Conservation (phyloP, 1,139 yeast species). For the Debaryomyces coudertii region DNA sequence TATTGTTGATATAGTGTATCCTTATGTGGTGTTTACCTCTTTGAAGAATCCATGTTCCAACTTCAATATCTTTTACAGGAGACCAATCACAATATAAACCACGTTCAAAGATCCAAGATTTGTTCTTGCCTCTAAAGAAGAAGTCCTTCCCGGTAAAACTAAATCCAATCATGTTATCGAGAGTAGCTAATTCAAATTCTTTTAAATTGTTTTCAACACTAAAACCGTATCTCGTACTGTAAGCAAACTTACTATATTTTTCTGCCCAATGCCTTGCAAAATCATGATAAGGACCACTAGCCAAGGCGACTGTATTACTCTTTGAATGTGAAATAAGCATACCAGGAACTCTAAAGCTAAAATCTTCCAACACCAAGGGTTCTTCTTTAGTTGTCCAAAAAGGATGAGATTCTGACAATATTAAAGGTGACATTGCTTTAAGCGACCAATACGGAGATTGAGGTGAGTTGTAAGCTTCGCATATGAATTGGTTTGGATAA, state of each 20-base stretch:
- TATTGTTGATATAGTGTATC: constrained; percentile 21
- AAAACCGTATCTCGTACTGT: constrained; percentile 31
- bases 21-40: constrained; percentile 23
- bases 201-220: constrained; percentile 21
- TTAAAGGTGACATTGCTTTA: constrained; percentile 24
- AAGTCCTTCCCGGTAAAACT: constrained; percentile 14
- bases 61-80: constrained; percentile 23
- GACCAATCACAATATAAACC: constrained; percentile 25
- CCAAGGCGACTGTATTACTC: constrained; percentile 25
- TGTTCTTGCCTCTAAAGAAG: constrained; percentile 12
- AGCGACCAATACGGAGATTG: constrained; percentile 34
- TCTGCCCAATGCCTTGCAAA: constrained; percentile 23
- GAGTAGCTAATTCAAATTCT: constrained; percentile 21
- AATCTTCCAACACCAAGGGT: constrained; percentile 12
- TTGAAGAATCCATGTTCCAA: constrained; percentile 27
- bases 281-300: constrained; percentile 27
- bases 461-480: constrained; percentile 30
- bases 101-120: constrained; percentile 14
- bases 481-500: constrained; percentile 29
- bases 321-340: constrained; percentile 24
- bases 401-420: constrained; percentile 19
- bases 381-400: constrained; percentile 20
- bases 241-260: constrained; percentile 33
- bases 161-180: constrained; percentile 23
- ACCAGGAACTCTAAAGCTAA: constrained; percentile 12